Evolutionary conservation across 108 stramenopile species (phyloP).

Genomic region (Nannochloropsis salina): DNA sequence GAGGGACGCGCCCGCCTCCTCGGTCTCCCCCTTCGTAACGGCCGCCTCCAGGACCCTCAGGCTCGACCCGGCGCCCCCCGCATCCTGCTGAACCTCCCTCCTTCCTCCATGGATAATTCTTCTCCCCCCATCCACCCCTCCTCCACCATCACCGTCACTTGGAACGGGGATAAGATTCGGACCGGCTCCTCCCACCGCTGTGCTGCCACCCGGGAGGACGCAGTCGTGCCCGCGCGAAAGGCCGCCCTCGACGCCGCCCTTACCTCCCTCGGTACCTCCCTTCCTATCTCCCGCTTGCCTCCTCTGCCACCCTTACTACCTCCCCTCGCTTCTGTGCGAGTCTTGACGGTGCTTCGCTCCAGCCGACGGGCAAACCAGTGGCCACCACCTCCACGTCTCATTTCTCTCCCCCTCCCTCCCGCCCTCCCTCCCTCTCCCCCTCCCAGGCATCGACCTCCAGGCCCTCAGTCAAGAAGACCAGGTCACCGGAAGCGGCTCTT

Average conservation of each 20-base stretch:
- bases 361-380: too few relatives aligned
- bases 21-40: not conserved
- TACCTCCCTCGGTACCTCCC: not conserved
- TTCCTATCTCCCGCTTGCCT: not conserved
- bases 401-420: not conserved
- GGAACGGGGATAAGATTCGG: not conserved
- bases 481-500: not conserved
- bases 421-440: not conserved
- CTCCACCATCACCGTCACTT: conserved; percentile 13
- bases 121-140: not conserved
- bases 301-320: not conserved
- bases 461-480: not conserved
- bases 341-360: too few relatives aligned
- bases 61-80: conserved; percentile 7
- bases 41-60: not conserved
- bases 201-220: not conserved
- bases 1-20: not conserved
- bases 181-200: not conserved
- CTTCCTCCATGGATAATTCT: not conserved
- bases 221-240: not conserved
- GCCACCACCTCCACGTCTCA: not conserved
- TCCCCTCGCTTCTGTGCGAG: not conserved
- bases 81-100: conserved; percentile 2
- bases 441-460: not conserved
- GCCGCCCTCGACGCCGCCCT: conserved; percentile 19